These are phyloP conservation scores for Piper longum DNA, from an alignment of 164 flowering plant genomes.

Conservation along the genomic window DNA sequence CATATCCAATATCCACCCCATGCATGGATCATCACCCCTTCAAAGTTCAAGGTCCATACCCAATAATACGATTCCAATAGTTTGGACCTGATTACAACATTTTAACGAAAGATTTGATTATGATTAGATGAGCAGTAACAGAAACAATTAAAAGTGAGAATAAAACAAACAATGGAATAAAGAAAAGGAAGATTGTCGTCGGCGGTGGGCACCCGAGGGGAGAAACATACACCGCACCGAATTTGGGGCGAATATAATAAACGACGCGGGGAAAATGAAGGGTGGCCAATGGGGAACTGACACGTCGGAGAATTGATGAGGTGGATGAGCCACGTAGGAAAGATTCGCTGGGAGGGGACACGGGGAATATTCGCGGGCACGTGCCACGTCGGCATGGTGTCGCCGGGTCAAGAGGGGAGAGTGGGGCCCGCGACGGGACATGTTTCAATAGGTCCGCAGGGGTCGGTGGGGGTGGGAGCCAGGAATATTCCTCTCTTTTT, in stretches of 20 bases:
- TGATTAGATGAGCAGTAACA: neutral
- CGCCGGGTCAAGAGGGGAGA: conserved; percentile 2
- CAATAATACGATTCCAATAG: neutral
- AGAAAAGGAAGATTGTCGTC: neutral
- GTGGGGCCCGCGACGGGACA: conserved; percentile 4
- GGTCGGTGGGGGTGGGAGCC: neutral
- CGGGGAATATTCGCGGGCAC: conserved; percentile 10
- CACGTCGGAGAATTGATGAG: neutral
- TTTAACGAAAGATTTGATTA: conserved; percentile 6
- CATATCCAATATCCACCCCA: neutral
- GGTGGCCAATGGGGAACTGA: neutral
- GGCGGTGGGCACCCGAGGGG: neutral
- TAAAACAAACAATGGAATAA: neutral
- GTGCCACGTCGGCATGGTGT: conserved; percentile 11
- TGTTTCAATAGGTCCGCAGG: conserved; percentile 4
- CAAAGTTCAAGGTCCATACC: neutral
- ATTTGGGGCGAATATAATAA: too few relatives aligned
- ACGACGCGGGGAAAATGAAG: neutral
- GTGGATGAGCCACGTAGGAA: neutral
- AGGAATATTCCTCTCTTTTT: too few relatives aligned
- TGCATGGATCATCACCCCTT: neutral
- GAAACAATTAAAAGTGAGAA: neutral
- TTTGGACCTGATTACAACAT: neutral
- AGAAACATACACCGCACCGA: too few relatives aligned
- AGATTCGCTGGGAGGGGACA: conserved; percentile 4